Conservation (phyloP, 345 rosid genomes). For the Gossypium sturtianum region DNA sequence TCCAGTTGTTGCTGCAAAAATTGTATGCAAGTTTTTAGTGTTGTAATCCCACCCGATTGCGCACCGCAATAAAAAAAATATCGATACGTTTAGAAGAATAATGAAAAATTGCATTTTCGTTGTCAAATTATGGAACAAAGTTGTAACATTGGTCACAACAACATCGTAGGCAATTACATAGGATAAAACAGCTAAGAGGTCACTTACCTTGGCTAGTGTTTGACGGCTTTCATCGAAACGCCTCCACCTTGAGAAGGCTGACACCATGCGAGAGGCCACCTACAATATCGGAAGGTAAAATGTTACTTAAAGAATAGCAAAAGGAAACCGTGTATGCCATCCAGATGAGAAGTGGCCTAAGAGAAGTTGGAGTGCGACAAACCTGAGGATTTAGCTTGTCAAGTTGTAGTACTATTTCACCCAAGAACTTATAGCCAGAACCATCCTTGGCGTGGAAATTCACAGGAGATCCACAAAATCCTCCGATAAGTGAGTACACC, state of each 20-base stretch:
- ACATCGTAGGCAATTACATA: neutral
- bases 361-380: neutral
- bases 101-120: neutral
- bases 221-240: conserved; percentile 83
- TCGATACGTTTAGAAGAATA: no score
- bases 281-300: conserved; percentile 16
- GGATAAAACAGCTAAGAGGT: neutral
- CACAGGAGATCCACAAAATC: conserved; percentile 77
- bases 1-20: conserved; percentile 81
- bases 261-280: conserved; percentile 96
- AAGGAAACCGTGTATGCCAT: neutral
- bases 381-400: conserved; percentile 98
- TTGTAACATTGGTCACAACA: neutral
- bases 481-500: conserved; percentile 88
- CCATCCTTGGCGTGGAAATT: conserved; percentile 97
- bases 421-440: conserved; percentile 91
- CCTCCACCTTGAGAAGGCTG: conserved; percentile 98
- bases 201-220: conserved; percentile 73
- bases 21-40: neutral
- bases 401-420: conserved; percentile 77
- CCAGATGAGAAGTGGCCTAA: neutral
- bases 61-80: neutral
- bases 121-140: neutral
- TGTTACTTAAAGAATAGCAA: neutral
- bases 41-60: neutral